phyloP scores from a whole-genome alignment of 129 eudicot species.

The Sambucus nigra region DNA sequence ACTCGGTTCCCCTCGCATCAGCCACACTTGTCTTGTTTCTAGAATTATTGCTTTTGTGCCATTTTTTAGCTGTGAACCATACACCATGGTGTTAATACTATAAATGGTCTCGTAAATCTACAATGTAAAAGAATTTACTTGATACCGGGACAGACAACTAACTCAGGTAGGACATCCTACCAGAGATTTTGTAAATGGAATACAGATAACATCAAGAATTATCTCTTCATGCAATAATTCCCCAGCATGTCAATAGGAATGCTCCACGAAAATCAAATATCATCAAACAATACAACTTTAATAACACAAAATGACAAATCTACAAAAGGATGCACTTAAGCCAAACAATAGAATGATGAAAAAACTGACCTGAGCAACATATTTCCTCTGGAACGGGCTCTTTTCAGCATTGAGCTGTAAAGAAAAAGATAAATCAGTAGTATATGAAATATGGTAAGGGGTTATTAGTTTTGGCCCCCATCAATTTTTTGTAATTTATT shows the following conservation, averaged over 20 bases:
- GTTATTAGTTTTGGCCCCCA: too few species aligned
- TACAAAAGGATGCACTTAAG: too few species aligned
- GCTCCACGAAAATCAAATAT: background rate
- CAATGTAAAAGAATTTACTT: too few species aligned
- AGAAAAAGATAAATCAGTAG: background rate
- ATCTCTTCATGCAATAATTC: background rate
- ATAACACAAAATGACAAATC: background rate
- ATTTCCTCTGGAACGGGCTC: constrained; percentile 93
- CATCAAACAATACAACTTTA: background rate
- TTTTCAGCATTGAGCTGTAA: constrained; percentile 63
- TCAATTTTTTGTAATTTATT: too few species aligned
- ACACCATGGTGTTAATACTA: too few species aligned
- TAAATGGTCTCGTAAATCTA: too few species aligned
- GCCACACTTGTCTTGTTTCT: too few species aligned
- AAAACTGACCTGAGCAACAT: constrained; percentile 67
- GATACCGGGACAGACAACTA: background rate
- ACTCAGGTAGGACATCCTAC: background rate
- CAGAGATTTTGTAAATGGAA: background rate
- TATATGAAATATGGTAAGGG: background rate
- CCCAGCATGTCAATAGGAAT: background rate
- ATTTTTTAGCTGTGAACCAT: too few species aligned
- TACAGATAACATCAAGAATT: background rate
- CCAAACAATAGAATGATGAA: background rate
- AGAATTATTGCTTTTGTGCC: too few species aligned
- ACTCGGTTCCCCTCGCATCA: too few species aligned